Evolutionary conservation across 306 rosid genomes (phyloP).

Genomic region (Sophora flavescens): DNA sequence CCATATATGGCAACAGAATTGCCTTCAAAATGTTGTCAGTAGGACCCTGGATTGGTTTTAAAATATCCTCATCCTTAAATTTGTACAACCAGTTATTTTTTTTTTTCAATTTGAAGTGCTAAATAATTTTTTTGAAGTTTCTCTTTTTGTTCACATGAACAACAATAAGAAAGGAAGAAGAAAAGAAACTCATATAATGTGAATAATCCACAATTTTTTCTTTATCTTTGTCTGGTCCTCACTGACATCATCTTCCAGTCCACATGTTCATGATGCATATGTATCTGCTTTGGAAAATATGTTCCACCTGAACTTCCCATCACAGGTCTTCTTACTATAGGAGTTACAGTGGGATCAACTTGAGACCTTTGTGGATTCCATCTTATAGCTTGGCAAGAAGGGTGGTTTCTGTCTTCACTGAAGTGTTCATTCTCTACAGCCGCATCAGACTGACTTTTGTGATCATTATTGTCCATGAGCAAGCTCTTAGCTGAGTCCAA

Average conservation of each 20-base stretch:
- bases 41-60: background rate
- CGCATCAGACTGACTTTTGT: slow-evolving; percentile 23
- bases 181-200: background rate
- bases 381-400: slow-evolving; percentile 38
- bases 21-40: slow-evolving; percentile 13
- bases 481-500: background rate
- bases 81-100: background rate
- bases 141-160: background rate
- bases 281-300: slow-evolving; percentile 18
- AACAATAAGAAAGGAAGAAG: background rate
- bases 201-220: slow-evolving; percentile 13
- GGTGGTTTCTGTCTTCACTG: slow-evolving; percentile 36
- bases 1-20: slow-evolving; percentile 1
- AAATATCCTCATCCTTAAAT: background rate
- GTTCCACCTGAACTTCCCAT: slow-evolving; percentile 18
- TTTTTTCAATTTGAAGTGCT: background rate
- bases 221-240: slow-evolving; percentile 35
- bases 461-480: slow-evolving; percentile 28
- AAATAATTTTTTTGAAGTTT: background rate
- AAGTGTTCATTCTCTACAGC: slow-evolving; percentile 38
- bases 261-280: slow-evolving; percentile 23
- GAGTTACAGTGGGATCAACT: slow-evolving; percentile 13
- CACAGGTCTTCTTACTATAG: slow-evolving; percentile 22
- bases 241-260: slow-evolving; percentile 42
- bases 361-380: no score